phyloP scores from a whole-genome alignment of 1,284 basidiomycete species.

The Trichosporon inkin region DNA sequence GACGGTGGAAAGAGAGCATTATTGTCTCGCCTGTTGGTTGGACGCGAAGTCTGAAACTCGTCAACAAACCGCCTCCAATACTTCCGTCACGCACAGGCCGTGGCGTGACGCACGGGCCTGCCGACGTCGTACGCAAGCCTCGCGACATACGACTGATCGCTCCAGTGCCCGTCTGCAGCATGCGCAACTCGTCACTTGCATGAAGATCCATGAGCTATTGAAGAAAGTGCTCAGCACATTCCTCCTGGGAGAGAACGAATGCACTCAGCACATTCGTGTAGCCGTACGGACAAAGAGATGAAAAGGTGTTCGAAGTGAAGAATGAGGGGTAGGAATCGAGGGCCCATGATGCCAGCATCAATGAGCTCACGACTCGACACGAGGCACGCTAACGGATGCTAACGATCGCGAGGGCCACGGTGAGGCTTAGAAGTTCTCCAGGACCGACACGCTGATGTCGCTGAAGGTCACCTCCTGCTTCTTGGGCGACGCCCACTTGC shows the following conservation, averaged over 20 bases:
- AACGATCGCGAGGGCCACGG: neutral
- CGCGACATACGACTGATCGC: neutral
- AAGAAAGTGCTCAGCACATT: constrained; percentile 8
- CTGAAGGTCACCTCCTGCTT: constrained; percentile 9
- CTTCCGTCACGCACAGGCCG: neutral
- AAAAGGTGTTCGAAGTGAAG: neutral
- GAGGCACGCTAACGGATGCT: neutral
- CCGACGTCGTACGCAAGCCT: too few species aligned
- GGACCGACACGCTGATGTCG: constrained; percentile 5
- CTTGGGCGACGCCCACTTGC: constrained; percentile 10
- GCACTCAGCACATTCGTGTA: constrained; percentile 4
- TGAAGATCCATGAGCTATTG: neutral
- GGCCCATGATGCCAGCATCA: neutral
- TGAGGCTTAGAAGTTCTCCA: constrained; percentile 10
- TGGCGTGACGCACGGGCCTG: neutral
- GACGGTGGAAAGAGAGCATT: neutral
- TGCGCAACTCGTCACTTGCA: neutral
- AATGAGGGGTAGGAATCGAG: neutral
- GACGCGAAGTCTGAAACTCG: neutral
- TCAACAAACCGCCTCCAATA: neutral
- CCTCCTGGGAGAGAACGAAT: neutral
- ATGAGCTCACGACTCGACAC: neutral
- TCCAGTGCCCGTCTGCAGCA: too few species aligned
- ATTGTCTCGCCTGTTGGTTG: neutral
- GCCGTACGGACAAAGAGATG: neutral